Percentiles rank a stretch among this genome's conserved stretches.
phyloP scores from a whole-genome alignment of 306 rosid species.

The Fragaria iinumae region DNA sequence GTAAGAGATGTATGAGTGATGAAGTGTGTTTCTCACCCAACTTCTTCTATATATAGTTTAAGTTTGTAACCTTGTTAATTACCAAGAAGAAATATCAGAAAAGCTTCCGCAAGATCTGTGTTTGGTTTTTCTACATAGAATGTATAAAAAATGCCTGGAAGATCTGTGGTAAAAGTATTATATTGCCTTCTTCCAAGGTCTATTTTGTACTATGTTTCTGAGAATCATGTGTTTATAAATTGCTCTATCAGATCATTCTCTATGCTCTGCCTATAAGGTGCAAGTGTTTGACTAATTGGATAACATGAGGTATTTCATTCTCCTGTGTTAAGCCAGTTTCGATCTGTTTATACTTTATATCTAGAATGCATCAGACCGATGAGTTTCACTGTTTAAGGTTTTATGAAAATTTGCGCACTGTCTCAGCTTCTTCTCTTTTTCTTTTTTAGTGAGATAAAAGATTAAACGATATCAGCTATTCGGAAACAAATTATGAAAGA shows the following conservation, averaged over 20 bases:
- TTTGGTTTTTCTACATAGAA: not conserved
- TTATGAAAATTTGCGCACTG: not conserved
- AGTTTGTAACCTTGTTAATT: too few species aligned
- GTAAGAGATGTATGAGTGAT: too few species aligned
- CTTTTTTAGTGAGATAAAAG: too few species aligned
- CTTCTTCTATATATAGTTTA: too few species aligned
- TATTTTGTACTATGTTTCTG: not conserved
- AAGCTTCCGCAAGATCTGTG: too few species aligned
- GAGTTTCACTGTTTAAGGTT: not conserved
- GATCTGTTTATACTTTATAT: not conserved
- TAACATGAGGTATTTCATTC: too few species aligned
- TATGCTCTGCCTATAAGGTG: not conserved
- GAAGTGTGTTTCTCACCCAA: too few species aligned
- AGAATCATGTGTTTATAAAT: not conserved
- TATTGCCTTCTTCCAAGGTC: not conserved
- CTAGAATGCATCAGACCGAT: not conserved
- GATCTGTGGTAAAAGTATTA: not conserved
- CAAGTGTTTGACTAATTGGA: not conserved
- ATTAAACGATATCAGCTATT: too few species aligned
- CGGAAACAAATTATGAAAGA: too few species aligned
- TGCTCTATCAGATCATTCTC: not conserved
- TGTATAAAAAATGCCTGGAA: not conserved
- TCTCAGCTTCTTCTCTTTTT: not conserved
- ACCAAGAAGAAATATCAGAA: too few species aligned
- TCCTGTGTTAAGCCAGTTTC: not conserved